phyloP scores from a whole-genome alignment of 2,329 filamentous ascomycete genomes.

The Fusarium napiforme region DNA sequence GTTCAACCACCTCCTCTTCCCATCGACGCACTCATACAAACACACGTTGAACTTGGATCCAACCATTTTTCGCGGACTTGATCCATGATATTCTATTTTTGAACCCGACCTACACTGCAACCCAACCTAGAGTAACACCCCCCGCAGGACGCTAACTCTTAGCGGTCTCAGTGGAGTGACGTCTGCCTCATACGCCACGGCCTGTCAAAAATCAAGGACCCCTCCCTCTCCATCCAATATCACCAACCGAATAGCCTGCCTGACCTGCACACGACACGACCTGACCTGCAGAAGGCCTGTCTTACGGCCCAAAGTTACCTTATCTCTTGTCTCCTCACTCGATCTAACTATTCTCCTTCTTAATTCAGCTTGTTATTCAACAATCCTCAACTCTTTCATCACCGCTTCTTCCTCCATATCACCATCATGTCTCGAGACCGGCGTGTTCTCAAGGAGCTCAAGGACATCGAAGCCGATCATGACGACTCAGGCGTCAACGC shows the following conservation, averaged over 20 bases:
- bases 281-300: slow-evolving; percentile 18
- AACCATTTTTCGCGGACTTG: not conserved
- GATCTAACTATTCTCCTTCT: not conserved
- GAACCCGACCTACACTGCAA: not conserved
- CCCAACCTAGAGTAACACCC: not conserved
- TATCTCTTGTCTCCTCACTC: not conserved
- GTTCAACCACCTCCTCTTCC: not conserved
- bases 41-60: not conserved
- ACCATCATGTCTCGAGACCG: slow-evolving; percentile 60
- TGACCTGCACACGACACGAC: slow-evolving; percentile 18
- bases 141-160: slow-evolving; percentile 35
- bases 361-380: not conserved
- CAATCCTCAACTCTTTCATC: not conserved
- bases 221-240: slow-evolving; percentile 16
- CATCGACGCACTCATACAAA: not conserved
- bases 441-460: slow-evolving; percentile 79
- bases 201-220: slow-evolving; percentile 28
- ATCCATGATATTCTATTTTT: slow-evolving; percentile 25
- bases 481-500: slow-evolving; percentile 80
- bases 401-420: slow-evolving; percentile 42
- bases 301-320: not conserved
- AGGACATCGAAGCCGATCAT: slow-evolving; percentile 77
- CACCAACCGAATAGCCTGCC: slow-evolving; percentile 9
- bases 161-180: slow-evolving; percentile 35
- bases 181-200: slow-evolving; percentile 22